Evolutionary conservation across 2,329 filamentous ascomycete genomes (phyloP).

Genomic region (Ampelomyces quisqualis): DNA sequence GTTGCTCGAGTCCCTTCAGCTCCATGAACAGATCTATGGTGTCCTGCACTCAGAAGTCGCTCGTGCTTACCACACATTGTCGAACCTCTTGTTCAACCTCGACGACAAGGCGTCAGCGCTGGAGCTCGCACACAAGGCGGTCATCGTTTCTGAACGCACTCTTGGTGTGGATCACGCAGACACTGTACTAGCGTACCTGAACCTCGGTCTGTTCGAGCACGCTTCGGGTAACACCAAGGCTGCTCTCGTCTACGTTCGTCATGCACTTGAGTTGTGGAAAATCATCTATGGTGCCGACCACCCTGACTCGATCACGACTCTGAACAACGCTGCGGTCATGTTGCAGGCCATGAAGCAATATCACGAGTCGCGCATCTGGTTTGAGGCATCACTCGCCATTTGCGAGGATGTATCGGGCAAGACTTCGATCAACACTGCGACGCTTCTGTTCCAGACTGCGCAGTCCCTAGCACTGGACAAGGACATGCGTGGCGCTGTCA

Average conservation of each 20-base stretch:
- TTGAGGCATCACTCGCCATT: slow-evolving; percentile 85
- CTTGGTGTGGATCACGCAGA: slow-evolving; percentile 91
- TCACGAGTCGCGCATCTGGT: slow-evolving; percentile 93
- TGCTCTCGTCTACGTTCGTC: slow-evolving; percentile 85
- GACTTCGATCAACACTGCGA: slow-evolving; percentile 88
- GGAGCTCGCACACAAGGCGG: slow-evolving; percentile 92
- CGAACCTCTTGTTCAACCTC: slow-evolving; percentile 95
- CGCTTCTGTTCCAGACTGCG: slow-evolving; percentile 93
- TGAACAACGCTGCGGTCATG: slow-evolving; percentile 99
- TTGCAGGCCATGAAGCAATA: slow-evolving; percentile 93
- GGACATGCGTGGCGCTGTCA: slow-evolving; percentile 87
- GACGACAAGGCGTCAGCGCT: slow-evolving; percentile 96
- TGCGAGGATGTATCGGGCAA: slow-evolving; percentile 89
- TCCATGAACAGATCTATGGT: slow-evolving; percentile 98
- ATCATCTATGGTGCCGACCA: slow-evolving; percentile 92
- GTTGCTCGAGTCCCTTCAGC: slow-evolving; percentile 88
- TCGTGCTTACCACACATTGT: slow-evolving; percentile 89
- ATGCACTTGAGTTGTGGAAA: slow-evolving; percentile 94
- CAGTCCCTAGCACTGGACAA: slow-evolving; percentile 95
- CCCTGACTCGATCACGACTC: slow-evolving; percentile 95
- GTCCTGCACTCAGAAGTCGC: slow-evolving; percentile 96
- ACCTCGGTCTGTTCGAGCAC: slow-evolving; percentile 91
- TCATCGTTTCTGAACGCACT: slow-evolving; percentile 93
- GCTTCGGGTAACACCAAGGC: slow-evolving; percentile 84
- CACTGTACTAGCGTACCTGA: slow-evolving; percentile 92